phyloP scores from a whole-genome alignment of 257 asterid species.

The Solanum chiquidenum region DNA sequence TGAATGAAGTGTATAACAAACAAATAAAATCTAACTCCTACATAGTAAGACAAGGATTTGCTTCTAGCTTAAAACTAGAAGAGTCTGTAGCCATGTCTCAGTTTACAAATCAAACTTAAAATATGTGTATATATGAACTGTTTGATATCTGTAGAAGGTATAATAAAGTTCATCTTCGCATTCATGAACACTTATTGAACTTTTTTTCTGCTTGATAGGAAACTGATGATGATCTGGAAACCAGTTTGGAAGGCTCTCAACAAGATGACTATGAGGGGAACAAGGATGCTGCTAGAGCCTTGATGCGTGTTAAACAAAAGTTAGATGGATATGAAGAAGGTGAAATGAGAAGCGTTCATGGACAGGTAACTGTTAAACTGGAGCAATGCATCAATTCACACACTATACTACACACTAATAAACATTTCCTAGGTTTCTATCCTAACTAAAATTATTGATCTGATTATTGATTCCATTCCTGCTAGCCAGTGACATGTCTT shows the following conservation, averaged over 20 bases:
- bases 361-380: conserved; percentile 53
- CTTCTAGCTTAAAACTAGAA: background rate
- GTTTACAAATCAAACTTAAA: background rate
- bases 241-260: conserved; percentile 60
- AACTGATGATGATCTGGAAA: conserved; percentile 59
- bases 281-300: conserved; percentile 97
- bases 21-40: background rate
- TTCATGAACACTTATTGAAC: background rate
- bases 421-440: background rate
- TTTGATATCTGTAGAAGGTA: background rate
- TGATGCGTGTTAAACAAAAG: conserved; percentile 96
- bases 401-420: background rate
- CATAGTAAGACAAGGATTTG: background rate
- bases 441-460: background rate
- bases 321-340: conserved; percentile 98
- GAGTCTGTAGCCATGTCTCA: background rate
- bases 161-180: background rate
- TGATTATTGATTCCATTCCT: background rate
- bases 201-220: conserved; percentile 31
- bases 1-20: background rate
- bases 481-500: background rate
- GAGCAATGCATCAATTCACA: background rate
- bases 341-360: conserved; percentile 88
- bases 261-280: conserved; percentile 82
- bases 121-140: background rate